phyloP scores from a whole-genome alignment of 2,329 filamentous ascomycete species.

The Diaporthe humulicola region DNA sequence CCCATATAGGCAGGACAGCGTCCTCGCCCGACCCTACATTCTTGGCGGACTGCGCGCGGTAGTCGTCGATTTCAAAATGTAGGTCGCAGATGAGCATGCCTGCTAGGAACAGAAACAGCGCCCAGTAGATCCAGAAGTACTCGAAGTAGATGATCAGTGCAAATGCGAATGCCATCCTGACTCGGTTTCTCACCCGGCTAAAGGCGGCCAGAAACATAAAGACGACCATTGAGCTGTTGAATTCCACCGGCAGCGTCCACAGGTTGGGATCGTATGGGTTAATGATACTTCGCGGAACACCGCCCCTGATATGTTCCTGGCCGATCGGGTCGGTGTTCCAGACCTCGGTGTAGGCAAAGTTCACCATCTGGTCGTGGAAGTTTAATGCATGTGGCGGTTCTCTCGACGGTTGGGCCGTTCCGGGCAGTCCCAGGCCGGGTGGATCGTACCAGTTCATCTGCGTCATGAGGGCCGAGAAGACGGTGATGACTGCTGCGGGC shows the following conservation, averaged over 20 bases:
- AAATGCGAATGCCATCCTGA: constrained; percentile 42
- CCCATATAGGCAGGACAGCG: constrained; percentile 20
- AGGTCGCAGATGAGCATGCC: constrained; percentile 51
- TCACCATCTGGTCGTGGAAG: constrained; percentile 42
- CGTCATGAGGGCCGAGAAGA: constrained; percentile 36
- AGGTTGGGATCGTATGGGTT: constrained; percentile 50
- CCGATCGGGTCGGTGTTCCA: constrained; percentile 42
- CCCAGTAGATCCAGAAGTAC: constrained; percentile 46
- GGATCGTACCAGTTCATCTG: constrained; percentile 41
- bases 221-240: constrained; percentile 51
- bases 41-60: neutral
- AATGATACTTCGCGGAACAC: neutral
- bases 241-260: constrained; percentile 55
- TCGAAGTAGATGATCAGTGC: constrained; percentile 44
- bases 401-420: constrained; percentile 41
- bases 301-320: constrained; percentile 28
- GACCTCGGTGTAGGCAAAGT: constrained; percentile 39
- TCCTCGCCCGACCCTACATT: neutral
- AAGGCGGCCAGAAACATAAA: constrained; percentile 51
- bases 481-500: constrained; percentile 42
- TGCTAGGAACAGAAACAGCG: constrained; percentile 47
- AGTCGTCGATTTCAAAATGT: constrained; percentile 44
- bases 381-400: constrained; percentile 39
- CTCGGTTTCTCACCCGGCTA: constrained; percentile 41
- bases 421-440: constrained; percentile 40